Conservation (phyloP, 2,329 filamentous ascomycete genomes). For the Sphaerulina vaccinii region DNA sequence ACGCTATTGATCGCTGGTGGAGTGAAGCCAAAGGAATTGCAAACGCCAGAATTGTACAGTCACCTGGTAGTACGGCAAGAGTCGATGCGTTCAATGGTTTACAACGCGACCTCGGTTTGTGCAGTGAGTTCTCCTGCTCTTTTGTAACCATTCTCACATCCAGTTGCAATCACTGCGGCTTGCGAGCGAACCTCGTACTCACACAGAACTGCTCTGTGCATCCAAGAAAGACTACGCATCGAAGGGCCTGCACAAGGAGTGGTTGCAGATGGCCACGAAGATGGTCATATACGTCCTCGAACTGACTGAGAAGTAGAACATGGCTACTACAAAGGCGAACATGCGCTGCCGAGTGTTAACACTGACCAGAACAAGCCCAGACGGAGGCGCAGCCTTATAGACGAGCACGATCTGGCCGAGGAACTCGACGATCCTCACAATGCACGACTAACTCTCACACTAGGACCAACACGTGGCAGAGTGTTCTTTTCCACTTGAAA, state of each 20-base stretch:
- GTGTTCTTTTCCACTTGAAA: constrained; percentile 31
- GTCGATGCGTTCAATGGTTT: constrained; percentile 31
- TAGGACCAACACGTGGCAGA: constrained; percentile 33
- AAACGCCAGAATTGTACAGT: constrained; percentile 24
- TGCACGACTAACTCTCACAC: constrained; percentile 28
- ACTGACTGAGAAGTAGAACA: constrained; percentile 13
- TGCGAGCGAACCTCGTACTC: no score
- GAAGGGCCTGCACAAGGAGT: no score
- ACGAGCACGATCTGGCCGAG: constrained; percentile 24
- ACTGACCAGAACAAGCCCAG: neutral
- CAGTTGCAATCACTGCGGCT: no score
- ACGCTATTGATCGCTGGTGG: constrained; percentile 25
- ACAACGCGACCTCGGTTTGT: constrained; percentile 22
- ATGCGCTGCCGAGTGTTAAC: neutral
- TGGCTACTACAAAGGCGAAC: constrained; percentile 16
- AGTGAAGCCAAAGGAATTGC: constrained; percentile 28
- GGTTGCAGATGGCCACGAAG: no score
- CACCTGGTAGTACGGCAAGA: constrained; percentile 30
- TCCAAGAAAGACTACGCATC: no score
- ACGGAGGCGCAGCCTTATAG: constrained; percentile 28
- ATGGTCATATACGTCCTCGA: neutral
- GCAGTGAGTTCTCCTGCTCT: neutral
- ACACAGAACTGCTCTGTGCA: no score
- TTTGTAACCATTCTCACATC: no score
- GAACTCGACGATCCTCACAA: constrained; percentile 23